Conservation (phyloP, 345 rosid species). For the Brassica cretica region DNA sequence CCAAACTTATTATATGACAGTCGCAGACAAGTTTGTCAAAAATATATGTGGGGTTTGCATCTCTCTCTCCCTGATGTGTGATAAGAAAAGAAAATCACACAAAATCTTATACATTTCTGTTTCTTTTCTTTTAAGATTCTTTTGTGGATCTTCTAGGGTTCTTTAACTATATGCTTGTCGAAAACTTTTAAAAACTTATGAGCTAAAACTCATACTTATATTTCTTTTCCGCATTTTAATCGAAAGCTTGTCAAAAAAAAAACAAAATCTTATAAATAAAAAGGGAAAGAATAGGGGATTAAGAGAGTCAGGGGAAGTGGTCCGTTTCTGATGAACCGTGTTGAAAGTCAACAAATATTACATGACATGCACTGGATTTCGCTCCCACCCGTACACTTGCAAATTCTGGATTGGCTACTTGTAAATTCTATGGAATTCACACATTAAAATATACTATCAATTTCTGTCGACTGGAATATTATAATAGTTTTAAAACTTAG, state of each 20-base stretch:
- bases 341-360: conserved; percentile 36
- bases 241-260: too few relatives aligned
- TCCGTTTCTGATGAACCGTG: conserved; percentile 39
- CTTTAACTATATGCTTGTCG: too few relatives aligned
- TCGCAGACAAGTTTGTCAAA: not conserved
- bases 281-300: not conserved
- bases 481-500: not conserved
- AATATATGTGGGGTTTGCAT: conserved; percentile 10
- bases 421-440: not conserved
- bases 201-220: too few relatives aligned
- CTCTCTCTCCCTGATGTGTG: not conserved
- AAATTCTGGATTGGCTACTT: too few relatives aligned
- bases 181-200: too few relatives aligned
- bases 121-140: too few relatives aligned
- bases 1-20: conserved; percentile 2
- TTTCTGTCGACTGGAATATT: conserved; percentile 10
- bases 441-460: not conserved
- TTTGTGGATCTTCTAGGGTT: too few relatives aligned
- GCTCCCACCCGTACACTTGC: conserved; percentile 12
- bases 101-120: too few relatives aligned
- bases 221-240: too few relatives aligned
- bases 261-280: not conserved
- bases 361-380: conserved; percentile 33
- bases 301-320: conserved; percentile 29
- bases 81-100: not conserved